A percentile compares a stretch with the other conserved stretches of the same genome.
Conservation (phyloP, 352 stramenopile species). For the Halophytophthora batemanensis region DNA sequence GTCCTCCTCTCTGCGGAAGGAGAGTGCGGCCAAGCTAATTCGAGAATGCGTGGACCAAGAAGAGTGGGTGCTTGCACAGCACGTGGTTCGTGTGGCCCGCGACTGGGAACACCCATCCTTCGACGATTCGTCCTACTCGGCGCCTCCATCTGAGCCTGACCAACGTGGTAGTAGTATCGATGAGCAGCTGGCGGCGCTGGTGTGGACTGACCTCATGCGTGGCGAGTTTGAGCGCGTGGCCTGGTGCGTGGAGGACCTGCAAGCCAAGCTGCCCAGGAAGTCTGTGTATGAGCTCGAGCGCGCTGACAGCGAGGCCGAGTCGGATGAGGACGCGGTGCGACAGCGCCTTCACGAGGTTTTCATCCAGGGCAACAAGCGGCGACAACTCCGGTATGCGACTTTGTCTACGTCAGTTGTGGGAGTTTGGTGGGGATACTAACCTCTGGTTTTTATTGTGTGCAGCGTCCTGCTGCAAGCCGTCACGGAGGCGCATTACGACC, state of each 20-base stretch:
- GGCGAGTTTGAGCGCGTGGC: conserved; percentile 71
- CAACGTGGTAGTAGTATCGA: conserved; percentile 42
- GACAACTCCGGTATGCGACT: conserved; percentile 32
- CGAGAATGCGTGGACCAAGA: conserved; percentile 74
- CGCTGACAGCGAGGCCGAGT: conserved; percentile 13
- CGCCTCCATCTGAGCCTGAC: background rate
- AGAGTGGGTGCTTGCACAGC: conserved; percentile 65
- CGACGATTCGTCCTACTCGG: conserved; percentile 15
- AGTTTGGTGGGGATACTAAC: conserved; percentile 3
- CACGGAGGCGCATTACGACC: conserved; percentile 47
- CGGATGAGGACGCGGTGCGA: conserved; percentile 20
- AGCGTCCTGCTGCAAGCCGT: conserved; percentile 57
- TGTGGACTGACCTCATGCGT: conserved; percentile 51
- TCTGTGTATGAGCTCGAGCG: conserved; percentile 17
- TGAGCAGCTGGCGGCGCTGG: conserved; percentile 49
- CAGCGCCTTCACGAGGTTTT: conserved; percentile 41
- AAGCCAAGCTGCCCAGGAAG: conserved; percentile 49
- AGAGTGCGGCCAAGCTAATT: conserved; percentile 59
- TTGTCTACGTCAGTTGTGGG: background rate
- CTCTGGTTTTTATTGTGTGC: background rate
- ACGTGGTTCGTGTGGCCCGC: conserved; percentile 79
- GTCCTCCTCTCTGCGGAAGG: conserved; percentile 34
- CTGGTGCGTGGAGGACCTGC: conserved; percentile 54
- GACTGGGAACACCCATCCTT: conserved; percentile 55
- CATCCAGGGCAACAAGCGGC: conserved; percentile 38